These are phyloP conservation scores for Solanum appendiculatum DNA, from an alignment of 257 asterid genomes.

Conservation along the genomic window DNA sequence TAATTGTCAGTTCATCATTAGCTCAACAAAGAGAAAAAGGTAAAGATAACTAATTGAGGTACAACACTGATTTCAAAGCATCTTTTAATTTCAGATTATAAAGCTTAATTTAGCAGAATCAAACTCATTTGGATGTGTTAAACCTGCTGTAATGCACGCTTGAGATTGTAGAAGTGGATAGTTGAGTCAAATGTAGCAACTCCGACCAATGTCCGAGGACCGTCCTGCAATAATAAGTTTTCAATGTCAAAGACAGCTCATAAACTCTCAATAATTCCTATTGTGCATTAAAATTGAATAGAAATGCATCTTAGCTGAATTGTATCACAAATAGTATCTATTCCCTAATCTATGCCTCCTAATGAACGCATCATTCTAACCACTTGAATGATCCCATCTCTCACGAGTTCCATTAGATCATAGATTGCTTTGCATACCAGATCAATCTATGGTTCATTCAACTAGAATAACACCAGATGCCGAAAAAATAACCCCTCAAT, in stretches of 20 bases:
- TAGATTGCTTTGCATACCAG: background rate
- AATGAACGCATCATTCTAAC: background rate
- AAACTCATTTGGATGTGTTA: background rate
- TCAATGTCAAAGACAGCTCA: background rate
- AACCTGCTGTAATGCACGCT: conserved; percentile 85
- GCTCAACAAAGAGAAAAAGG: background rate
- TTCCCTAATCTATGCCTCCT: background rate
- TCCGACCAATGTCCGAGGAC: conserved; percentile 90
- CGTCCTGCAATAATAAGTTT: conserved; percentile 58
- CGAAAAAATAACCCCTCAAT: background rate
- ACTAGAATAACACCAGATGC: background rate
- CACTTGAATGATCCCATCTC: background rate
- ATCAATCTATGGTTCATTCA: background rate
- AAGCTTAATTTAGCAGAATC: background rate
- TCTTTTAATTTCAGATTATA: background rate
- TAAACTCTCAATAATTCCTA: background rate
- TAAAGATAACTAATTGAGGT: background rate
- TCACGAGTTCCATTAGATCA: background rate
- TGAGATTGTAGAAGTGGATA: conserved; percentile 92
- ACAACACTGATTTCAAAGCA: background rate
- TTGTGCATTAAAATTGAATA: background rate
- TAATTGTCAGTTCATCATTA: background rate
- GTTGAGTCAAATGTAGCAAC: conserved; percentile 94
- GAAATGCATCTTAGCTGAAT: background rate
- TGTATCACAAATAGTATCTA: background rate